A percentile compares a stretch with the other conserved stretches of the same genome.
Evolutionary conservation across 805 yeast genomes (phyloP).

Genomic region (Brettanomyces anomalus): DNA sequence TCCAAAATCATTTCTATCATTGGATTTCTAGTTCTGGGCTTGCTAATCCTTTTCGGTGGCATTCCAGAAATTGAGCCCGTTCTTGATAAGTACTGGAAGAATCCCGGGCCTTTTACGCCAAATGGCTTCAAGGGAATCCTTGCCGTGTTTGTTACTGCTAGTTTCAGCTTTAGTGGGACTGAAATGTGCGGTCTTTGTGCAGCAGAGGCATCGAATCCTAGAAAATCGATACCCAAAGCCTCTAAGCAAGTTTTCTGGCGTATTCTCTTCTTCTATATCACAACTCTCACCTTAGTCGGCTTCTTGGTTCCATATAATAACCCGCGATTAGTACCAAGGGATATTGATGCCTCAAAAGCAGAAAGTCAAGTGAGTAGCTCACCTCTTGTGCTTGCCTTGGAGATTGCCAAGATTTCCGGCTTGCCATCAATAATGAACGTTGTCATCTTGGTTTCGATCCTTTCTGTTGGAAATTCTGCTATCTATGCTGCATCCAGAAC

Average conservation of each 20-base stretch:
- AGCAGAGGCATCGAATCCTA: constrained; percentile 39
- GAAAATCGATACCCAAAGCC: constrained; percentile 40
- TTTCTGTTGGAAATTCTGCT: constrained; percentile 43
- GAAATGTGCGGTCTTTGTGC: constrained; percentile 45
- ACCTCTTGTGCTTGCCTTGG: constrained; percentile 41
- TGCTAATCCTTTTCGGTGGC: constrained; percentile 39
- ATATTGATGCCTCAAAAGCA: constrained; percentile 12
- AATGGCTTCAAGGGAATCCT: constrained; percentile 45
- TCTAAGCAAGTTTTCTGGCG: constrained; percentile 52
- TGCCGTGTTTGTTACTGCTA: constrained; percentile 46
- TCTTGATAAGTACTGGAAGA: constrained; percentile 37
- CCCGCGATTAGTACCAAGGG: constrained; percentile 21
- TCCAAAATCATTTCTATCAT: constrained; percentile 40
- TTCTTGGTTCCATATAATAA: constrained; percentile 38
- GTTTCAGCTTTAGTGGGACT: constrained; percentile 46
- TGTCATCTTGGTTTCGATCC: constrained; percentile 31
- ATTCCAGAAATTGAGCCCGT: constrained; percentile 34
- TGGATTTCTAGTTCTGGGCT: constrained; percentile 47
- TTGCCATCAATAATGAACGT: constrained; percentile 33
- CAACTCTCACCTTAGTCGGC: constrained; percentile 36
- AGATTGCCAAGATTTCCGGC: constrained; percentile 26
- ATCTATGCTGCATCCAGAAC: constrained; percentile 52
- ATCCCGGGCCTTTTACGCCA: constrained; percentile 33
- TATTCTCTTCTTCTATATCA: constrained; percentile 37
- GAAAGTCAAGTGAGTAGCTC: constrained; percentile 27